Evolutionary conservation across 352 stramenopile species (phyloP), one percentile per base, ranked within the genome.

Genomic region (Phytophthora sp.): DNA sequence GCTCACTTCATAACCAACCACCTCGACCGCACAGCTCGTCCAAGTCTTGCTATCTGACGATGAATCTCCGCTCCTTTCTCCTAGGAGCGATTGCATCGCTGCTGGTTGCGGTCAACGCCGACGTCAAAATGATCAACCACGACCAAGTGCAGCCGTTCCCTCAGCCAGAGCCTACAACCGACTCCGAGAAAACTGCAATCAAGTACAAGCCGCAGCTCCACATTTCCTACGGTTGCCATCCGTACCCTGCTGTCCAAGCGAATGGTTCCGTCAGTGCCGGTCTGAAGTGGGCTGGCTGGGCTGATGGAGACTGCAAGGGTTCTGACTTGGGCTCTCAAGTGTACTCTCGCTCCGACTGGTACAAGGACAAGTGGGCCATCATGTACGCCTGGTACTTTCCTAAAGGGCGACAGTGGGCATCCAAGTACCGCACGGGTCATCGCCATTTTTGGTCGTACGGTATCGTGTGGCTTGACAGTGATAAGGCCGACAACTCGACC

Each of bases 341-440:
- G 21, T 74, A 74, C 41, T 54, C 58, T 15, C 64, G 64, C n/a
- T 51, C 64, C 5, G 31, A 21, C 3, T 50, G 20, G 45, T 68
- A 68, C 64, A 58, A 69, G 6, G 65, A 46, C 42, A 53, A 55
- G 20, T 74, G 46, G 46, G 72, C 48, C 30, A 54, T 66, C 46
- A 54, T 59, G 56, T 65, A 65, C 38, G 48, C 56, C 11, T 59
- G 48, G 56, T 77, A 80, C 56, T 77, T 80, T 48, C 68, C 72
- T 17, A 77, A 80, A 37, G 72, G 68, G 27, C 60, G 34, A 56
- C 53, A 54, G 35, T 60, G 11, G 32, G 30, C 39, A 21, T 60
- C 0, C 11, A 46, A 32, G 23, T 46, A 32, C 11, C 13, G 9
- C 0, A 13, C 18, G 3, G 44, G 26, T 5, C 45, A 57, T 23